Evolutionary conservation across 2,329 filamentous ascomycete species (phyloP).

Genomic region (Meredithiella fracta): DNA sequence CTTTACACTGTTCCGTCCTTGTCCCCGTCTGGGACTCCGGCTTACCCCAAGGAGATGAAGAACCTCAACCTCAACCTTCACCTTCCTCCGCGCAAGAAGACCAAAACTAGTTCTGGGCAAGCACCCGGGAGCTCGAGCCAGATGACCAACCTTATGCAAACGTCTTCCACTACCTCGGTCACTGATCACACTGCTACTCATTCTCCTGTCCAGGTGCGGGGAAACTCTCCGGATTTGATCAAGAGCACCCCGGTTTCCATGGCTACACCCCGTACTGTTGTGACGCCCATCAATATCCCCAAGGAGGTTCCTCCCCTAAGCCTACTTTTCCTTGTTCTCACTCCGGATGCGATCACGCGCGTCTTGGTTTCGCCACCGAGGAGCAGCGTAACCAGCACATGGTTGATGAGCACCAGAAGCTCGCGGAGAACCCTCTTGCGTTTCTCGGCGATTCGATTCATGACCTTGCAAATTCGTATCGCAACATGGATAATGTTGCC

Average conservation of each 20-base stretch:
- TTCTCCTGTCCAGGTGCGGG: slow-evolving; percentile 4
- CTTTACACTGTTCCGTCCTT: slow-evolving; percentile 20
- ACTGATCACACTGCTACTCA: neutral
- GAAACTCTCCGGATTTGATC: slow-evolving; percentile 6
- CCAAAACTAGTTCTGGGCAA: slow-evolving; percentile 24
- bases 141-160: neutral
- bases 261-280: slow-evolving; percentile 3
- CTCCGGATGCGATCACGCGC: slow-evolving; percentile 35
- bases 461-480: slow-evolving; percentile 20
- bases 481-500: slow-evolving; percentile 22
- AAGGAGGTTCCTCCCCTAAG: slow-evolving; percentile 22
- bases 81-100: slow-evolving; percentile 40
- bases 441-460: slow-evolving; percentile 36
- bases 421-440: slow-evolving; percentile 36
- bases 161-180: neutral
- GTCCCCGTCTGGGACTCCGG: slow-evolving; percentile 44
- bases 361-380: slow-evolving; percentile 35
- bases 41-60: slow-evolving; percentile 27
- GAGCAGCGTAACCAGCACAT: slow-evolving; percentile 36
- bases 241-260: slow-evolving; percentile 14
- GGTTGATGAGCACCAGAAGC: slow-evolving; percentile 43
- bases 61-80: slow-evolving; percentile 41
- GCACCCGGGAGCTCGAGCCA: neutral
- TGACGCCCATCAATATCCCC: neutral
- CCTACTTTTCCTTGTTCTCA: slow-evolving; percentile 36